phyloP scores from a whole-genome alignment of 139 green algal genomes.

The Pseudopediastrum boryanum region DNA sequence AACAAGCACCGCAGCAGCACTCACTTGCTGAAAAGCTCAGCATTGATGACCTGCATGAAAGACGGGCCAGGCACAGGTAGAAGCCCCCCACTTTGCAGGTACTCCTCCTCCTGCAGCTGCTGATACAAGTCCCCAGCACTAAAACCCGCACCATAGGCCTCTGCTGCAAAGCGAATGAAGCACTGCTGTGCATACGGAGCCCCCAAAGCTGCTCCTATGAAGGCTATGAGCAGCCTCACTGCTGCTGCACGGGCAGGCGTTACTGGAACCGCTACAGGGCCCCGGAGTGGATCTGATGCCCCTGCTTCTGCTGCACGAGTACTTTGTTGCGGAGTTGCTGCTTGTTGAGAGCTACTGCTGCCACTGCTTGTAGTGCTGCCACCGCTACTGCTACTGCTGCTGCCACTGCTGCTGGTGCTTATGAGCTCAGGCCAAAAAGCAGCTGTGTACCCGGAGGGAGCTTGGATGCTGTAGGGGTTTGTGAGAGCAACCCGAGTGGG shows the following conservation, averaged over 20 bases:
- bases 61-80: slow-evolving; percentile 23
- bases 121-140: slow-evolving; percentile 53
- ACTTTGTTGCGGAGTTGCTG: neutral
- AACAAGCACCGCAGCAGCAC: neutral
- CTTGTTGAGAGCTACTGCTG: neutral
- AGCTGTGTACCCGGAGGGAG: slow-evolving; percentile 36
- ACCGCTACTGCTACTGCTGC: neutral
- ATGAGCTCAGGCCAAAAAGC: slow-evolving; percentile 4
- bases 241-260: slow-evolving; percentile 38
- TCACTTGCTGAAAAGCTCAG: slow-evolving; percentile 43
- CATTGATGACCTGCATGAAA: slow-evolving; percentile 35
- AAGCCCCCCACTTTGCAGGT: slow-evolving; percentile 56
- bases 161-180: slow-evolving; percentile 51
- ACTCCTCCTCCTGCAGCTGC: slow-evolving; percentile 51
- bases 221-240: slow-evolving; percentile 68
- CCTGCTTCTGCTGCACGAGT: slow-evolving; percentile 1
- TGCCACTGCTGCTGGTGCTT: neutral
- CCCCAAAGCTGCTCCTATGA: slow-evolving; percentile 67
- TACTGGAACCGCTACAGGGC: neutral
- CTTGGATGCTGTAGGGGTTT: slow-evolving; percentile 1
- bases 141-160: slow-evolving; percentile 34
- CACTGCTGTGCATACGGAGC: slow-evolving; percentile 35
- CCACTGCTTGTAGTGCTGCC: slow-evolving; percentile 7
- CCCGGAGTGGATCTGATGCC: too few relatives aligned
- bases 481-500: slow-evolving; percentile 29